Evolutionary conservation across 208 protist species (phyloP).

Genomic region (Crithidia brevicula): DNA sequence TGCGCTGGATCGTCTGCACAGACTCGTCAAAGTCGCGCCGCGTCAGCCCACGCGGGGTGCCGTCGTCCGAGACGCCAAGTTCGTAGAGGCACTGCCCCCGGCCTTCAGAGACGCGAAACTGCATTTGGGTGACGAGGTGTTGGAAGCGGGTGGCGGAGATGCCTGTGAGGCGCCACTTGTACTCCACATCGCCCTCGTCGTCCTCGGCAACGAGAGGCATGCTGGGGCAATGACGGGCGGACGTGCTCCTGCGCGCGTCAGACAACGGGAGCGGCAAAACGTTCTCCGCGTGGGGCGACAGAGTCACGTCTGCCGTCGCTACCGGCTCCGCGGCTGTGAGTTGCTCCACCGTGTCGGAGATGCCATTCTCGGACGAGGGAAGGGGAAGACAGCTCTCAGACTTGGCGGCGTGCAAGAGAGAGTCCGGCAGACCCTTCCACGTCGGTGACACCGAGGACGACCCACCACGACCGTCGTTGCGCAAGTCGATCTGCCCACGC

Average conservation of each 20-base stretch:
- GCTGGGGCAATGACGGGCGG: too few relatives aligned
- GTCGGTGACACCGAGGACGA: neutral
- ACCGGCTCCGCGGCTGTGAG: too few relatives aligned
- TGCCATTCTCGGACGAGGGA: neutral
- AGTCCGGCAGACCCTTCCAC: conserved; percentile 15
- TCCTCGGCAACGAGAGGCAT: conserved; percentile 85
- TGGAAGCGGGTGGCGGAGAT: conserved; percentile 83
- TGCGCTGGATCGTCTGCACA: conserved; percentile 69
- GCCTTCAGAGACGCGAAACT: conserved; percentile 93
- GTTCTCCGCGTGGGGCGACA: too few relatives aligned
- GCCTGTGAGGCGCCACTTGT: conserved; percentile 95
- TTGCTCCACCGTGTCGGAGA: neutral
- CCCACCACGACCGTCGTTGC: neutral
- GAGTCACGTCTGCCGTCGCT: too few relatives aligned
- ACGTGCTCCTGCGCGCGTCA: too few relatives aligned
- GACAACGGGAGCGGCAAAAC: too few relatives aligned
- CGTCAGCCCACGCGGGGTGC: conserved; percentile 79
- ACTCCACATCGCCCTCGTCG: conserved; percentile 96
- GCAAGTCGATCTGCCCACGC: neutral
- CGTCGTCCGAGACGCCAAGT: conserved; percentile 94
- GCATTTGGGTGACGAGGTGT: conserved; percentile 95
- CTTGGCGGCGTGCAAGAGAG: conserved; percentile 4
- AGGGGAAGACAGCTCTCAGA: conserved; percentile 1
- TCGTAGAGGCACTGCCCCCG: conserved; percentile 95
- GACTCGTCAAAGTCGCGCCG: conserved; percentile 81